phyloP scores from a whole-genome alignment of 129 eudicot species.

The Flaveria bidentis region DNA sequence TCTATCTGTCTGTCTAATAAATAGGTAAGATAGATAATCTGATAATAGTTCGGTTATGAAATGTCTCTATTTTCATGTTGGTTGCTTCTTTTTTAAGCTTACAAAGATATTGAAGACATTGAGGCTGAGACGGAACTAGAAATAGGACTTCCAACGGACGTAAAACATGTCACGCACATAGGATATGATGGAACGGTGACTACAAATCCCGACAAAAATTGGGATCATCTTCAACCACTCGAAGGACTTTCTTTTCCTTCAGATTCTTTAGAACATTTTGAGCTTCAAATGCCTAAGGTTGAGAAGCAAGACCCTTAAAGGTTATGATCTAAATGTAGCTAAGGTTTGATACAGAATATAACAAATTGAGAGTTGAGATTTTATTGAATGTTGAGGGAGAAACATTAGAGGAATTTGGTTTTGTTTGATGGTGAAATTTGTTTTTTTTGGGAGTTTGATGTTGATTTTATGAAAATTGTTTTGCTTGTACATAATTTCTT shows the following conservation, averaged over 20 bases:
- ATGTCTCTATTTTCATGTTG: not conserved
- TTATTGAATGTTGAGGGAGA: slow-evolving; percentile 17
- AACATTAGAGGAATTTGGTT: not conserved
- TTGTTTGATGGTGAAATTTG: slow-evolving; percentile 24
- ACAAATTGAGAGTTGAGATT: slow-evolving; percentile 25
- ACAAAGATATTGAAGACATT: slow-evolving; percentile 47
- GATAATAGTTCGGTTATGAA: no score
- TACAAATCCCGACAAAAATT: slow-evolving; percentile 33
- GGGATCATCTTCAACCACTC: slow-evolving; percentile 48
- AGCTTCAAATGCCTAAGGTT: slow-evolving; percentile 52
- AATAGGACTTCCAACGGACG: slow-evolving; percentile 86
- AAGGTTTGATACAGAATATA: slow-evolving; percentile 12
- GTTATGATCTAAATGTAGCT: slow-evolving; percentile 5
- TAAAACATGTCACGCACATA: slow-evolving; percentile 82
- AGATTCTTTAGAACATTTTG: slow-evolving; percentile 58
- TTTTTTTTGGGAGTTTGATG: slow-evolving; percentile 24
- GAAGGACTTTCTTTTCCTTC: slow-evolving; percentile 55
- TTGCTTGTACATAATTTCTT: slow-evolving; percentile 24
- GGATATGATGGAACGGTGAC: slow-evolving; percentile 75
- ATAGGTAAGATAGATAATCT: no score
- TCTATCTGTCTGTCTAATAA: no score
- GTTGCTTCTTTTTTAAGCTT: slow-evolving; percentile 33
- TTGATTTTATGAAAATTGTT: slow-evolving; percentile 6
- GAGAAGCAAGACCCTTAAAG: slow-evolving; percentile 10
- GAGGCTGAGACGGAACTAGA: slow-evolving; percentile 64